A percentile compares a stretch with the other conserved stretches of the same genome.
Conservation (phyloP, 2,329 filamentous ascomycete species). For the Penicillium sclerotiorum region DNA sequence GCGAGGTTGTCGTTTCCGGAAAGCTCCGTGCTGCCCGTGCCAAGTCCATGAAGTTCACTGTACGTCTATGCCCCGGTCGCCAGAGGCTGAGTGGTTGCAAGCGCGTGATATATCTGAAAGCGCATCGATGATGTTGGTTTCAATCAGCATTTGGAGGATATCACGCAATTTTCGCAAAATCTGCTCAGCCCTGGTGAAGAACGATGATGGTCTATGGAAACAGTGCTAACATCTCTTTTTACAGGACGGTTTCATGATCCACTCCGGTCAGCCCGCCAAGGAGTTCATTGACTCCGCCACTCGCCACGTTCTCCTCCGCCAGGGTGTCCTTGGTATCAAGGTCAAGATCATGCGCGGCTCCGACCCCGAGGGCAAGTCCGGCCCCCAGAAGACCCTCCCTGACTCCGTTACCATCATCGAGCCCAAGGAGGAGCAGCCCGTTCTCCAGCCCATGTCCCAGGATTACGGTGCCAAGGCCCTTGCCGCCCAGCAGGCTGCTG, state of each 20-base stretch:
- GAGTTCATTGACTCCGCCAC: conserved; percentile 99
- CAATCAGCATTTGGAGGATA: too few species aligned
- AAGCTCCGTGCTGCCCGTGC: conserved; percentile 98
- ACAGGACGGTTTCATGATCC: conserved; percentile 99
- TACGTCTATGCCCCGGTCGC: conserved; percentile 44
- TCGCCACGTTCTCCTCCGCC: conserved; percentile 98
- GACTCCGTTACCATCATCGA: conserved; percentile 99
- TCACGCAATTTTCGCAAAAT: neutral
- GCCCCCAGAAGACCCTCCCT: conserved; percentile 94
- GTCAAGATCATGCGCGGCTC: conserved; percentile 99
- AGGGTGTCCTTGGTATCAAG: conserved; percentile 99
- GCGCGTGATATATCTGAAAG: neutral
- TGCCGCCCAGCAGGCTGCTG: conserved; percentile 60
- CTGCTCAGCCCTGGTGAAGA: neutral
- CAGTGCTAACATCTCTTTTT: conserved; percentile 12
- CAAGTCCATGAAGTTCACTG: conserved; percentile 99
- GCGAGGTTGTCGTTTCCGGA: conserved; percentile 98
- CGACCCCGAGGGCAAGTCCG: conserved; percentile 98
- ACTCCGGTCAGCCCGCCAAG: conserved; percentile 99
- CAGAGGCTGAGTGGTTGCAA: neutral
- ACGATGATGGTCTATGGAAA: neutral
- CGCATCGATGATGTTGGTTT: conserved; percentile 8
- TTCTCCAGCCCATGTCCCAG: conserved; percentile 93
- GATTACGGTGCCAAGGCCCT: conserved; percentile 96
- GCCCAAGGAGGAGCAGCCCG: conserved; percentile 98